Evolutionary conservation across 257 asterid genomes (phyloP).

Genomic region (Solanum chaucha): DNA sequence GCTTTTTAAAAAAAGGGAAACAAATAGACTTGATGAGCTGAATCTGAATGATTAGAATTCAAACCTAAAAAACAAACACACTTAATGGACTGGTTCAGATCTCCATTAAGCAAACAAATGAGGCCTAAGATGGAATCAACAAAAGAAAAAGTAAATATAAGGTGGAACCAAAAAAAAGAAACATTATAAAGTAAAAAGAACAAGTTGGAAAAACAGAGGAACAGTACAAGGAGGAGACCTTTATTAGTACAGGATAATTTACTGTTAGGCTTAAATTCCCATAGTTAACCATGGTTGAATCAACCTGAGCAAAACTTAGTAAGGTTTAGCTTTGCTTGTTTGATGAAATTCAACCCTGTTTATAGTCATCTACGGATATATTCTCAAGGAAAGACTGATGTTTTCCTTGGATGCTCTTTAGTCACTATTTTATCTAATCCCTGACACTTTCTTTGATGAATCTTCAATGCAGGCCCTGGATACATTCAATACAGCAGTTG

Average conservation of each 20-base stretch:
- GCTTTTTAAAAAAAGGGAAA: too few species aligned
- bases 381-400: not conserved
- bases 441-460: not conserved
- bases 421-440: not conserved
- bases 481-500: not conserved
- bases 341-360: not conserved
- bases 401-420: not conserved
- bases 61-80: not conserved
- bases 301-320: not conserved
- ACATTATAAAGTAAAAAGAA: not conserved
- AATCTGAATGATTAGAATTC: not conserved
- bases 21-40: not conserved
- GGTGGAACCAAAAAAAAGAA: not conserved
- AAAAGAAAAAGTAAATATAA: not conserved
- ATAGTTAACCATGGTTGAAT: not conserved
- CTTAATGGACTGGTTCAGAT: not conserved
- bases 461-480: constrained; percentile 1
- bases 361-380: not conserved
- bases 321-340: not conserved
- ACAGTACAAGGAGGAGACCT: not conserved
- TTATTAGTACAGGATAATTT: not conserved
- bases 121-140: not conserved
- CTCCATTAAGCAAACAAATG: not conserved
- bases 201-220: not conserved
- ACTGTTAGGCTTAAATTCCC: not conserved